Evolutionary conservation across 305 asterid species (phyloP).

Genomic region (Solanum hybrid): DNA sequence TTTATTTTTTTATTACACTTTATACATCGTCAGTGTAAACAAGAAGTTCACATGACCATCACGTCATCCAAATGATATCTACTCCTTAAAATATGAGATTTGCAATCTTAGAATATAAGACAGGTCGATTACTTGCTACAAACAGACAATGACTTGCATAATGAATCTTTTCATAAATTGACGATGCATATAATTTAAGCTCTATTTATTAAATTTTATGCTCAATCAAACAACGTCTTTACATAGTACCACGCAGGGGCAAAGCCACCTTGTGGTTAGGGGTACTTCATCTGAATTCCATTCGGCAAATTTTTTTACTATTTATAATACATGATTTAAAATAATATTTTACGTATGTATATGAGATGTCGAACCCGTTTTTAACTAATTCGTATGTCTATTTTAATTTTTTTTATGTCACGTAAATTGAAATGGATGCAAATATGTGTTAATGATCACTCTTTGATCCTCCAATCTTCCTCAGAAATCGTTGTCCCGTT

Average conservation of each 20-base stretch:
- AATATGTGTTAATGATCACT: constrained; percentile 16
- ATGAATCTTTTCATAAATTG: not conserved
- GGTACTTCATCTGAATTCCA: too few species aligned
- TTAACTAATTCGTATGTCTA: too few species aligned
- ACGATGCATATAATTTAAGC: not conserved
- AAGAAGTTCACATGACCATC: not conserved
- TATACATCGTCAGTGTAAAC: not conserved
- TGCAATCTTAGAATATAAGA: not conserved
- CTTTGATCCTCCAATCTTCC: constrained; percentile 28
- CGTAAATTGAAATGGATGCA: not conserved
- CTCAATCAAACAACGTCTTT: not conserved
- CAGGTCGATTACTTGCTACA: not conserved
- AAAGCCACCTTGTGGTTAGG: not conserved
- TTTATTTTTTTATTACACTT: not conserved
- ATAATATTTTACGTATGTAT: too few species aligned
- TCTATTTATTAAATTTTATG: not conserved
- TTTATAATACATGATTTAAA: too few species aligned
- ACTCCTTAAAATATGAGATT: not conserved
- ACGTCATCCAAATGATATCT: not conserved
- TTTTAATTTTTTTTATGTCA: not conserved
- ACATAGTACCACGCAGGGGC: not conserved
- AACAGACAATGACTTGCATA: not conserved
- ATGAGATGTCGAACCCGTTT: accelerated
- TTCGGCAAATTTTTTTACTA: too few species aligned
- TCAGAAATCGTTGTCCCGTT: constrained; percentile 26